A percentile compares a stretch with the other conserved stretches of the same genome.
phyloP scores from a whole-genome alignment of 2,329 filamentous ascomycete genomes.

The Colletotrichum endophyticum region DNA sequence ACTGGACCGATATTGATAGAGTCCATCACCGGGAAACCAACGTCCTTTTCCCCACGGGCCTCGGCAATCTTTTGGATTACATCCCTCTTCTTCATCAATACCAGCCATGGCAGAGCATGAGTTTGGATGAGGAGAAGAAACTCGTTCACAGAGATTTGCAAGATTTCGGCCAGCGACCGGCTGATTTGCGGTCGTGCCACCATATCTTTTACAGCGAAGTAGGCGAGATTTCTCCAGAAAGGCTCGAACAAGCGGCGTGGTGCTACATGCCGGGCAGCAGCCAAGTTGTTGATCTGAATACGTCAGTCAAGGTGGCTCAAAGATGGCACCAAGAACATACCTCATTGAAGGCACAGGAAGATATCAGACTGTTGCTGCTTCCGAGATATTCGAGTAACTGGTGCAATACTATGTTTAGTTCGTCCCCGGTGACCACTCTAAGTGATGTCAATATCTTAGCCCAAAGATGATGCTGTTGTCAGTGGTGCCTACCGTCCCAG shows the following conservation, averaged over 20 bases:
- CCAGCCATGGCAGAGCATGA: conserved; percentile 84
- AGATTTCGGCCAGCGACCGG: conserved; percentile 78
- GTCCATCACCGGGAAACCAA: conserved; percentile 60
- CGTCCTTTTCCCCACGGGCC: conserved; percentile 73
- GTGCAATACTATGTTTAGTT: conserved; percentile 85
- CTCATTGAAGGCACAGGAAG: conserved; percentile 83
- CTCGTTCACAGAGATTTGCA: conserved; percentile 76
- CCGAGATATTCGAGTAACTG: conserved; percentile 88
- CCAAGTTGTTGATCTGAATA: conserved; percentile 67
- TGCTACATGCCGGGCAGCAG: conserved; percentile 66
- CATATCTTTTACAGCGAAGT: conserved; percentile 83
- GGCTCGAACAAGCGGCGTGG: conserved; percentile 77
- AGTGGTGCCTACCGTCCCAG: conserved; percentile 65
- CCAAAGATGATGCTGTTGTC: not conserved
- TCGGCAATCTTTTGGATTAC: conserved; percentile 82
- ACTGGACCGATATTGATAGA: conserved; percentile 61
- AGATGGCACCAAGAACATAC: conserved; percentile 41
- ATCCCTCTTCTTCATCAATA: conserved; percentile 78
- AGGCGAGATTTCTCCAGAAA: conserved; percentile 87
- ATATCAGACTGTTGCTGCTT: conserved; percentile 79
- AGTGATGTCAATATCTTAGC: not conserved
- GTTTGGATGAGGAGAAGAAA: conserved; percentile 79
- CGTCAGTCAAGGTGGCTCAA: not conserved
- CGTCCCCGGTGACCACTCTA: conserved; percentile 76
- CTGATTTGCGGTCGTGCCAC: conserved; percentile 81